A percentile compares a stretch with the other conserved stretches of the same genome.
These are phyloP conservation scores for Aspergillus coremiiformis DNA, from an alignment of 495 filamentous ascomycete genomes.

Conservation along the genomic window DNA sequence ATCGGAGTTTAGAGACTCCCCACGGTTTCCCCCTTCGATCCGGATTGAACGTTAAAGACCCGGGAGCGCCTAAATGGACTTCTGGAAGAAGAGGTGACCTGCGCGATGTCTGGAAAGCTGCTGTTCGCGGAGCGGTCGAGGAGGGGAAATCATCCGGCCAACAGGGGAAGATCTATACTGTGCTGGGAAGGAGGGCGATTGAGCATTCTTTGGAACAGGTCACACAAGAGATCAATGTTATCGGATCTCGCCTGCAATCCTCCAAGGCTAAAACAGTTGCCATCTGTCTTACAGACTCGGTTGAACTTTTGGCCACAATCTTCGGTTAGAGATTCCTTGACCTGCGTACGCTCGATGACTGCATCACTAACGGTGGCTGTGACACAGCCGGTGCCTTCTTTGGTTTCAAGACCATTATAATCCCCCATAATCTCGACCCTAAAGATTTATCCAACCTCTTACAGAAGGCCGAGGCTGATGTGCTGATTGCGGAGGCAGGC, in stretches of 20 bases:
- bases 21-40: slow-evolving; percentile 73
- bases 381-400: slow-evolving; percentile 69
- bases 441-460: slow-evolving; percentile 62
- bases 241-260: slow-evolving; percentile 65
- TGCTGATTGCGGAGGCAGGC: slow-evolving; percentile 79
- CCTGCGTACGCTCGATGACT: slow-evolving; percentile 2
- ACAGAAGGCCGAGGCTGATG: slow-evolving; percentile 62
- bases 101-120: slow-evolving; percentile 83
- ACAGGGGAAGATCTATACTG: slow-evolving; percentile 70
- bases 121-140: slow-evolving; percentile 54
- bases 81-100: slow-evolving; percentile 81
- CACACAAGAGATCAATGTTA: slow-evolving; percentile 78
- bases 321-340: slow-evolving; percentile 44
- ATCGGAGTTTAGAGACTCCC: slow-evolving; percentile 73
- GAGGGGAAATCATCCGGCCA: slow-evolving; percentile 52
- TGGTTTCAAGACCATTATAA: slow-evolving; percentile 65
- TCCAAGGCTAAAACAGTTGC: slow-evolving; percentile 72
- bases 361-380: slow-evolving; percentile 1
- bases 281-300: slow-evolving; percentile 86
- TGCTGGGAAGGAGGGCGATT: slow-evolving; percentile 63
- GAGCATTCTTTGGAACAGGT: slow-evolving; percentile 66
- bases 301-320: slow-evolving; percentile 71
- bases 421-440: slow-evolving; percentile 72
- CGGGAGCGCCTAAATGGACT: slow-evolving; percentile 73
- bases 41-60: slow-evolving; percentile 79